phyloP scores from a whole-genome alignment of 2,329 filamentous ascomycete genomes.

The Fusarium clavum region DNA sequence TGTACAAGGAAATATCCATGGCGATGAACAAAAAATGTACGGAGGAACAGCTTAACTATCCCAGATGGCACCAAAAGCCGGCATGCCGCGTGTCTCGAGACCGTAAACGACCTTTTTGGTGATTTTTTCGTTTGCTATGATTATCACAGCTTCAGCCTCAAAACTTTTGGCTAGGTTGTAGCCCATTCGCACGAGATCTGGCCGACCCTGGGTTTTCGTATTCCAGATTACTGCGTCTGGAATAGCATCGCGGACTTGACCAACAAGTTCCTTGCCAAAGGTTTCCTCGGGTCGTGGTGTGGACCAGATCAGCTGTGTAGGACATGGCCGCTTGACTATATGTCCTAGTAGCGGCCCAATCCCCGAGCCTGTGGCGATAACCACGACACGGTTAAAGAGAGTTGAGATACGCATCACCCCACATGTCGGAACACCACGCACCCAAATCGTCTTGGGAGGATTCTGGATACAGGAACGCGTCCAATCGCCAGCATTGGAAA shows the following conservation, averaged over 20 bases:
- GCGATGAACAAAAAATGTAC: constrained; percentile 1
- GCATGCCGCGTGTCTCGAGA: constrained; percentile 72
- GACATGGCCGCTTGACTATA: constrained; percentile 62
- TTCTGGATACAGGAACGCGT: constrained; percentile 71
- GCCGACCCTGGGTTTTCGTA: constrained; percentile 68
- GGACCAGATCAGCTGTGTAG: constrained; percentile 75
- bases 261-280: constrained; percentile 69
- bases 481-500: constrained; percentile 83
- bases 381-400: constrained; percentile 72
- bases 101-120: constrained; percentile 77
- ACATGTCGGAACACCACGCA: constrained; percentile 73
- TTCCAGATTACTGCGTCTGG: constrained; percentile 75
- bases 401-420: constrained; percentile 76
- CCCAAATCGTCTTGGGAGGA: constrained; percentile 72
- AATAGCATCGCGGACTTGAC: constrained; percentile 67
- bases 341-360: constrained; percentile 76
- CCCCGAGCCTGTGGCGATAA: constrained; percentile 79
- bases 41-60: constrained; percentile 59
- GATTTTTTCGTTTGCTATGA: constrained; percentile 76
- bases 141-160: constrained; percentile 75
- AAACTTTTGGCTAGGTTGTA: constrained; percentile 68
- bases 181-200: constrained; percentile 64
- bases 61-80: constrained; percentile 80
- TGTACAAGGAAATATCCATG: constrained; percentile 9
- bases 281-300: constrained; percentile 70